Evolutionary conservation across 148 eudicot genomes (phyloP).

Genomic region (Rhododendron ferrugineum): DNA sequence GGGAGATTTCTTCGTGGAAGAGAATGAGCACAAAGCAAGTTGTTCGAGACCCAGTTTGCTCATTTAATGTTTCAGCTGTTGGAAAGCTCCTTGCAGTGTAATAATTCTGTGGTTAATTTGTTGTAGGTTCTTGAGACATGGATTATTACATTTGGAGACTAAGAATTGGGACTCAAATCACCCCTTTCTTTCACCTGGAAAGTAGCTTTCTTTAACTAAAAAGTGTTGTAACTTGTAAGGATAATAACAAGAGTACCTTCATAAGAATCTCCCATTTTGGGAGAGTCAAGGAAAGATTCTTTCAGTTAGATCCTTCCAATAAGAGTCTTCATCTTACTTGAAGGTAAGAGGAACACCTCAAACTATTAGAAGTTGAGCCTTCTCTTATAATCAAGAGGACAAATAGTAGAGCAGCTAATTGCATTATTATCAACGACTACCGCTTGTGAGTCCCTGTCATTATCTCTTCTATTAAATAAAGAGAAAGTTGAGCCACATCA

Average conservation of each 20-base stretch:
- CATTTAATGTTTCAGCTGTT: conserved; percentile 74
- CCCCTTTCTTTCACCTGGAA: background rate
- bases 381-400: background rate
- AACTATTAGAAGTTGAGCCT: background rate
- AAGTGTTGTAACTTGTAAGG: background rate
- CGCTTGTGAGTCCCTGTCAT: background rate
- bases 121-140: background rate
- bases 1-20: conserved; percentile 73
- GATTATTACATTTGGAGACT: background rate
- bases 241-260: background rate
- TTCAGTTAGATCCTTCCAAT: background rate
- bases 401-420: background rate
- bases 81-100: conserved; percentile 89
- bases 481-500: background rate
- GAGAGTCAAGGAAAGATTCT: background rate
- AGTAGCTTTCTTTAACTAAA: background rate
- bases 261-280: background rate
- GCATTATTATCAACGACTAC: background rate
- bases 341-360: background rate
- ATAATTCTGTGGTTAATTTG: conserved; percentile 14
- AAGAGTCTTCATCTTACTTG: background rate
- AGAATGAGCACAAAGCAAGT: conserved; percentile 56
- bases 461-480: background rate
- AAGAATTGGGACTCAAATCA: background rate
- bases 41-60: conserved; percentile 58